A percentile compares a stretch with the other conserved stretches of the same genome.
Evolutionary conservation across 2,329 filamentous ascomycete species (phyloP).

Genomic region (Verticillium nonalfalfae): DNA sequence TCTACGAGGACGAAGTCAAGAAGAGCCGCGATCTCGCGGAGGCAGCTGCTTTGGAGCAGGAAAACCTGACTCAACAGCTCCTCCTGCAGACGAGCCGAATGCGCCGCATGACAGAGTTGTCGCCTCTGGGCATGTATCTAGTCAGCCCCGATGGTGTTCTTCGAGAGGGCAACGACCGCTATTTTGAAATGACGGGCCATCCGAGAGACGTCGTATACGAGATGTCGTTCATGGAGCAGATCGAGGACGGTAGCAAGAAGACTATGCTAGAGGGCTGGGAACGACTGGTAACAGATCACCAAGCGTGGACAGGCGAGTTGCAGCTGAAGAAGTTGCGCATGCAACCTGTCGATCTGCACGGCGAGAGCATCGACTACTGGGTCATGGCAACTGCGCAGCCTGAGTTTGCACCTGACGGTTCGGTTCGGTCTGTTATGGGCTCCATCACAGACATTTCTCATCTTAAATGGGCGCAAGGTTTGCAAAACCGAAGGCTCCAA

Average conservation of each 20-base stretch:
- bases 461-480: conserved; percentile 33
- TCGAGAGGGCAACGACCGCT: conserved; percentile 37
- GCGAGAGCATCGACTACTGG: conserved; percentile 35
- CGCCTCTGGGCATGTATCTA: conserved; percentile 30
- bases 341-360: conserved; percentile 23
- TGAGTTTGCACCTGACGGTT: conserved; percentile 23
- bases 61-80: conserved; percentile 24
- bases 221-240: conserved; percentile 33
- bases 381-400: conserved; percentile 29
- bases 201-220: conserved; percentile 26
- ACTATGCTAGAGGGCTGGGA: conserved; percentile 30
- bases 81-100: conserved; percentile 27
- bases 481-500: conserved; percentile 26
- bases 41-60: conserved; percentile 23
- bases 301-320: conserved; percentile 32
- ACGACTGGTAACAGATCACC: conserved; percentile 22
- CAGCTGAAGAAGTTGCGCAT: conserved; percentile 27
- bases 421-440: conserved; percentile 29
- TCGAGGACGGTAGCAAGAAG: conserved; percentile 25
- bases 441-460: conserved; percentile 36
- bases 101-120: conserved; percentile 28
- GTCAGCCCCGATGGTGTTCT: conserved; percentile 31
- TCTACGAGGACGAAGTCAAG: conserved; percentile 59
- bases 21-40: conserved; percentile 31
- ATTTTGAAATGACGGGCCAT: conserved; percentile 39